A percentile compares a stretch with the other conserved stretches of the same genome.
Conservation (phyloP, 192 early-diverging fungal species). For the Coemansia sp. region DNA sequence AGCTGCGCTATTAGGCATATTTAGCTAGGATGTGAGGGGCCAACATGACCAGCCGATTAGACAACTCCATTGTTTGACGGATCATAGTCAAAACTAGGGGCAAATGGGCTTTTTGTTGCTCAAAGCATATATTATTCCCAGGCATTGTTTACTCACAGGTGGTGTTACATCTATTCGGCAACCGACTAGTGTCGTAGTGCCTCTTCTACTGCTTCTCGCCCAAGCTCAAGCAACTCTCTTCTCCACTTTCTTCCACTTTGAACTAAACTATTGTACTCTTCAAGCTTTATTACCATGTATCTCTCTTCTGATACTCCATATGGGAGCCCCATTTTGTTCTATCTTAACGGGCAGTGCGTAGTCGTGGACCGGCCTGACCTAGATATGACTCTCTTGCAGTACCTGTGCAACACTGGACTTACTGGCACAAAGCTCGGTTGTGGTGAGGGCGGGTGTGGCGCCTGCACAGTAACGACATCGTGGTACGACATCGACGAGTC, state of each 20-base stretch:
- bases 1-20: no score
- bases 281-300: neutral
- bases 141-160: no score
- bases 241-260: neutral
- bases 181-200: no score
- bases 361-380: conserved; percentile 62
- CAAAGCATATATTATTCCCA: no score
- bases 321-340: conserved; percentile 52
- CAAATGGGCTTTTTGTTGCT: no score
- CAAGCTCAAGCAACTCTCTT: neutral
- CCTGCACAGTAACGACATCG: conserved; percentile 81
- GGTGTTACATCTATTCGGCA: no score
- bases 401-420: conserved; percentile 64
- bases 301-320: neutral
- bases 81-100: no score
- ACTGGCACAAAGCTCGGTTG: conserved; percentile 84
- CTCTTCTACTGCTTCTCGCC: neutral
- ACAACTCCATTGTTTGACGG: no score
- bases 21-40: no score
- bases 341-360: conserved; percentile 62
- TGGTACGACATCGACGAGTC: conserved; percentile 54
- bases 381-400: conserved; percentile 67
- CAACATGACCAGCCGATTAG: no score
- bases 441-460: conserved; percentile 75
- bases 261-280: neutral